Percentiles rank a stretch among this genome's conserved stretches.
Conservation (phyloP, 495 filamentous ascomycete species). For the Sordaria brevicollis region DNA sequence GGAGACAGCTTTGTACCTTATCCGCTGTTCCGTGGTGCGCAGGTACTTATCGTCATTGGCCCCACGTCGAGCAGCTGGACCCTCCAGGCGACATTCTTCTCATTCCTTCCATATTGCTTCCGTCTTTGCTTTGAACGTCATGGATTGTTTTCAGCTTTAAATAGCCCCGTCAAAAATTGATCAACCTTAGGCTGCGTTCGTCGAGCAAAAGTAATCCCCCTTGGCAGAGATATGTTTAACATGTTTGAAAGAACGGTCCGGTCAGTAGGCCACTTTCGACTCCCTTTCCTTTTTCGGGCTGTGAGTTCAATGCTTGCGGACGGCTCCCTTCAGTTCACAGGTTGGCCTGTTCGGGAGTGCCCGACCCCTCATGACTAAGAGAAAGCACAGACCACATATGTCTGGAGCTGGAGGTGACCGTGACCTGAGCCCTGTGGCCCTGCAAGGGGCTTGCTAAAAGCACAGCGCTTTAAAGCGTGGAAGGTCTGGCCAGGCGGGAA, state of each 20-base stretch:
- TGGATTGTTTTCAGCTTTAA: not conserved
- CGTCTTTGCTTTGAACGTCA: not conserved
- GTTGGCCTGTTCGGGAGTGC: not conserved
- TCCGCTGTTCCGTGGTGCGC: not conserved
- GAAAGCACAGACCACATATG: not conserved
- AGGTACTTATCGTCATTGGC: not conserved
- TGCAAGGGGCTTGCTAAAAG: not conserved
- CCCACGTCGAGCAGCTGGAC: not conserved
- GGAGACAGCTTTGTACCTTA: not conserved
- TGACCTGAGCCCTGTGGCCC: not conserved
- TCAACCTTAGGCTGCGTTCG: not conserved
- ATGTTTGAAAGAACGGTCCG: not conserved
- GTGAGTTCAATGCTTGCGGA: not conserved
- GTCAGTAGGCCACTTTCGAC: not conserved
- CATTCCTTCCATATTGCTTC: not conserved
- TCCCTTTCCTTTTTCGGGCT: not conserved
- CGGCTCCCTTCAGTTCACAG: not conserved
- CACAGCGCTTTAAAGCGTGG: not conserved
- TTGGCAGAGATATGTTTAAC: not conserved
- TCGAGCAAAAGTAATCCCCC: not conserved
- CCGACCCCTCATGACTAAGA: not conserved
- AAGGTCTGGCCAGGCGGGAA: not conserved
- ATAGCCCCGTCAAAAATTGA: not conserved
- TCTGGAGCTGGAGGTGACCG: too few species aligned
- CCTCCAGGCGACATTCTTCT: not conserved